phyloP scores from a whole-genome alignment of 176 grass and related monocot species.

The Carex myosuroides region DNA sequence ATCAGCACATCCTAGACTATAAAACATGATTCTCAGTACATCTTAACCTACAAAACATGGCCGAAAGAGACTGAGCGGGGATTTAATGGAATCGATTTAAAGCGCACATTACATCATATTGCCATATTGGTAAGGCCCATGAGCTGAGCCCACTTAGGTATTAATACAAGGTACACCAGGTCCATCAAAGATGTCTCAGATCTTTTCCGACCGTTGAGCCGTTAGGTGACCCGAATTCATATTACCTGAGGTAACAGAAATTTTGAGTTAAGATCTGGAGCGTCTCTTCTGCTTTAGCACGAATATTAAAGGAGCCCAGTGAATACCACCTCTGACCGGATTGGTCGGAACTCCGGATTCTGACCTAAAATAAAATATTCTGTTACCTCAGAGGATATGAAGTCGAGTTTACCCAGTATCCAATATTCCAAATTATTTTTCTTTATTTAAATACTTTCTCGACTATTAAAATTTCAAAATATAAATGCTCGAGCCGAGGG shows the following conservation, averaged over 20 bases:
- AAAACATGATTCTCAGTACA: no score
- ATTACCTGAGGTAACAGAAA: no score
- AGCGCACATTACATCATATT: neutral
- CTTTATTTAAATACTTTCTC: neutral
- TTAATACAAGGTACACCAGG: neutral
- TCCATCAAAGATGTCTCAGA: neutral
- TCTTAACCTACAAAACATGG: no score
- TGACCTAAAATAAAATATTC: no score
- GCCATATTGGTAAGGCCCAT: neutral
- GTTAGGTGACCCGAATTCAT: neutral
- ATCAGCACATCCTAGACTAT: no score
- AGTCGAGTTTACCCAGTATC: neutral
- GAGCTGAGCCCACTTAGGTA: neutral
- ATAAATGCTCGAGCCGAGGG: neutral
- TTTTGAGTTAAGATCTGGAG: no score
- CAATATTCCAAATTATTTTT: neutral
- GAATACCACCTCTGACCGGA: no score
- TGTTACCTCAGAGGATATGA: no score
- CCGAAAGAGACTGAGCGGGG: no score
- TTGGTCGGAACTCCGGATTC: no score
- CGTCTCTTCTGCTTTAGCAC: no score
- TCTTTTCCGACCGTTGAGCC: neutral
- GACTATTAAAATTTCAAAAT: neutral
- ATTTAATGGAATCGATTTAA: neutral
- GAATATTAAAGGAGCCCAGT: no score